Conservation (phyloP, 2,329 filamentous ascomycete genomes). For the Drechslerella dactyloides region DNA sequence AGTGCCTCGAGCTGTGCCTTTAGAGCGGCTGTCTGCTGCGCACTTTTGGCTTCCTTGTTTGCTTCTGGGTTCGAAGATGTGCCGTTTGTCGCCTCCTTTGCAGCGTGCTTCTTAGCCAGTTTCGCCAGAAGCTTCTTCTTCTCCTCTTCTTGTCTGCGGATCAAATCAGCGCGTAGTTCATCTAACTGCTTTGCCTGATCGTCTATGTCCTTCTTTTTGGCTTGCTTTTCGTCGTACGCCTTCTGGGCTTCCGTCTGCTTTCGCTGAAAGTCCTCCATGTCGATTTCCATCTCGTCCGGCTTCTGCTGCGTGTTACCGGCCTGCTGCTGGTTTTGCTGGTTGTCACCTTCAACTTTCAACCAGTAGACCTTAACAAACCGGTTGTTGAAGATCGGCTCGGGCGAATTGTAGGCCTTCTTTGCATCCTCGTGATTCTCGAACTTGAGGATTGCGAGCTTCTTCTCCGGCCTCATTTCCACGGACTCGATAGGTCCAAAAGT, state of each 20-base stretch:
- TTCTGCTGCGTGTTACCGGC: conserved; percentile 48
- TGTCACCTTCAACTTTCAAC: conserved; percentile 65
- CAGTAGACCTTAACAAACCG: conserved; percentile 85
- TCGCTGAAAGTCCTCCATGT: conserved; percentile 72
- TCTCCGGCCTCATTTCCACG: conserved; percentile 70
- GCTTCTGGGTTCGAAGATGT: conserved; percentile 26
- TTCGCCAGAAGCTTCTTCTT: conserved; percentile 68
- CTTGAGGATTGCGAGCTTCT: conserved; percentile 72
- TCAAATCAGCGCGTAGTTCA: conserved; percentile 67
- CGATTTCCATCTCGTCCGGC: conserved; percentile 65
- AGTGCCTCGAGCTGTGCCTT: conserved; percentile 74
- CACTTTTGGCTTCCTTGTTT: conserved; percentile 54
- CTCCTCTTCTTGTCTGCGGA: conserved; percentile 70
- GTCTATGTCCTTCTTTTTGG: conserved; percentile 69
- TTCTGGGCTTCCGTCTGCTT: conserved; percentile 76
- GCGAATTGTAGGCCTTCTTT: conserved; percentile 74
- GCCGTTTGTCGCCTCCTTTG: conserved; percentile 47
- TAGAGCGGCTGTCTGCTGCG: conserved; percentile 68
- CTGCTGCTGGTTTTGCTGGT: conserved; percentile 52
- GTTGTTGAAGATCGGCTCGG: conserved; percentile 83
- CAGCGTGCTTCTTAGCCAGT: conserved; percentile 65
- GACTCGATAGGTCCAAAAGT: conserved; percentile 72
- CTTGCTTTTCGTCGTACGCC: conserved; percentile 69
- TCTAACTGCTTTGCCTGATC: conserved; percentile 70
- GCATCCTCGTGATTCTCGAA: conserved; percentile 72